Evolutionary conservation across 257 asterid species (phyloP).

Genomic region (Prunella vulgaris): DNA sequence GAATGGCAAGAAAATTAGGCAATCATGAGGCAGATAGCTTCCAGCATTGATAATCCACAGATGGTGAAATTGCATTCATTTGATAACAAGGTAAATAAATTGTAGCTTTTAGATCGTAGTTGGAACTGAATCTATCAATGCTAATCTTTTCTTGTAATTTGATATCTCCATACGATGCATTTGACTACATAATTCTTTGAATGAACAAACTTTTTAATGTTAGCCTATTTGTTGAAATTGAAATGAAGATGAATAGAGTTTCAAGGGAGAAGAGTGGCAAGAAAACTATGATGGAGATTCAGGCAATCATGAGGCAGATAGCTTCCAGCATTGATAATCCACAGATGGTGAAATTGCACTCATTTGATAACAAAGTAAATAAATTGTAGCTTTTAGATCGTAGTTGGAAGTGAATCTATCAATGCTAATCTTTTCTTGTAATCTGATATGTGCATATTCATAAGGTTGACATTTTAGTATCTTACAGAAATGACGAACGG

Average conservation of each 20-base stretch:
- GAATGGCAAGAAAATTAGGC: slow-evolving; percentile 91
- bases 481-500: slow-evolving; percentile 88
- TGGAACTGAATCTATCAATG: background rate
- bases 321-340: slow-evolving; percentile 94
- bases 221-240: slow-evolving; percentile 17
- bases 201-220: too few relatives aligned
- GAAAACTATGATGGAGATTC: slow-evolving; percentile 95
- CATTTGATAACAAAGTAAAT: slow-evolving; percentile 87
- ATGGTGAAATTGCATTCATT: slow-evolving; percentile 93
- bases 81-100: slow-evolving; percentile 69
- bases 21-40: slow-evolving; percentile 92
- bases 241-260: slow-evolving; percentile 38
- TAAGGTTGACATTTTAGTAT: slow-evolving; percentile 88
- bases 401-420: background rate
- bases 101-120: background rate
- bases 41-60: slow-evolving; percentile 91
- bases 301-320: slow-evolving; percentile 95
- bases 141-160: background rate
- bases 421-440: background rate
- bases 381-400: background rate
- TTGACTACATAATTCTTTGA: too few relatives aligned
- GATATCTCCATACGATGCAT: slow-evolving; percentile 65
- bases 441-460: slow-evolving; percentile 65
- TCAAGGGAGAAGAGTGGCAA: slow-evolving; percentile 90
- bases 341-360: slow-evolving; percentile 90